These are phyloP conservation scores for Aspergillus quadricinctus DNA, from an alignment of 2,329 filamentous ascomycete genomes.

Conservation along the genomic window DNA sequence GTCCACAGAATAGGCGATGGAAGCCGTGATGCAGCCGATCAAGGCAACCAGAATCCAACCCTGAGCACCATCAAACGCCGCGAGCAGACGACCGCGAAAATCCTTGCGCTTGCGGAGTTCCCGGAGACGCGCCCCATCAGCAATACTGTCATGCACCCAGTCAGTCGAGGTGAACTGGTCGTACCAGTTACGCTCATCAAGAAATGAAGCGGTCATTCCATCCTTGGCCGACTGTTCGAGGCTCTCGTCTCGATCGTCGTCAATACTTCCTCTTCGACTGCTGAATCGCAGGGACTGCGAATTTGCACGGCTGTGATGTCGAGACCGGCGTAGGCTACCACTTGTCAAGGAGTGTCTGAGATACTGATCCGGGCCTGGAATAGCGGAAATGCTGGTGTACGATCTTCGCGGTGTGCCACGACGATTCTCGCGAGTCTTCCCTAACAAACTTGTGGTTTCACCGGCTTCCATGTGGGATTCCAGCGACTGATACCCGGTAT, in stretches of 20 bases:
- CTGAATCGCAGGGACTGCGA: constrained; percentile 49
- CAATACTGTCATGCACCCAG: constrained; percentile 97
- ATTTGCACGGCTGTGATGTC: constrained; percentile 47
- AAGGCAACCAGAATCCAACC: constrained; percentile 92
- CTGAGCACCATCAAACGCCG: constrained; percentile 80
- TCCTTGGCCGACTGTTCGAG: constrained; percentile 44
- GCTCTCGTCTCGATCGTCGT: constrained; percentile 39
- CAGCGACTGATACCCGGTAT: constrained; percentile 29
- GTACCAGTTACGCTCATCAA: constrained; percentile 93
- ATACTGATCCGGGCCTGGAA: constrained; percentile 28
- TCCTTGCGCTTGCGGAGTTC: constrained; percentile 76
- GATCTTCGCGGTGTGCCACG: constrained; percentile 27
- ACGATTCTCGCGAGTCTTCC: constrained; percentile 11
- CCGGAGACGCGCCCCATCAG: constrained; percentile 85
- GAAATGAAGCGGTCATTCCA: constrained; percentile 54
- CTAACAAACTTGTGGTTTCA: constrained; percentile 36
- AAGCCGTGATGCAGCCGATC: constrained; percentile 79
- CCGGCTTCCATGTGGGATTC: constrained; percentile 25
- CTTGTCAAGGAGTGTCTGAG: constrained; percentile 32
- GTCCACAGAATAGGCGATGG: constrained; percentile 83
- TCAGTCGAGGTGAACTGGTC: constrained; percentile 97
- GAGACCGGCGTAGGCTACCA: constrained; percentile 36
- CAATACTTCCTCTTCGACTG: constrained; percentile 52
- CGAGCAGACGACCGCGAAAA: constrained; percentile 71
- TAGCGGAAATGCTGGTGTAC: constrained; percentile 33